These are phyloP conservation scores for Rhododendron ferrugineum DNA, from an alignment of 148 eudicot genomes.

Conservation along the genomic window DNA sequence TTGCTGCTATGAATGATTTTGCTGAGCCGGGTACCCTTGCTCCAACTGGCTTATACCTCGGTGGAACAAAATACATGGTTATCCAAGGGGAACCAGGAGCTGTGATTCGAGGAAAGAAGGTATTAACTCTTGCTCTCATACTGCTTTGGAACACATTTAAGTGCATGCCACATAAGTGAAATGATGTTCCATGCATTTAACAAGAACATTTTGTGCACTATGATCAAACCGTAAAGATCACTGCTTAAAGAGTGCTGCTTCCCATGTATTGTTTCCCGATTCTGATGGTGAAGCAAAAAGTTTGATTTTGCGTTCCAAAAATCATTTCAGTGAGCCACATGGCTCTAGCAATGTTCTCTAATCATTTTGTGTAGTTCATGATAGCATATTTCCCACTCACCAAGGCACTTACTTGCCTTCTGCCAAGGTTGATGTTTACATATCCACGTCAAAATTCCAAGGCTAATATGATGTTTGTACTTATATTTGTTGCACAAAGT, in stretches of 20 bases:
- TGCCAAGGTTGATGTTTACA: not conserved
- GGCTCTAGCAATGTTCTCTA: not conserved
- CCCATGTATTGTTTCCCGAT: not conserved
- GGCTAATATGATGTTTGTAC: not conserved
- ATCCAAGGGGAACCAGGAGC: slow-evolving; percentile 71
- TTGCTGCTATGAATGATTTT: slow-evolving; percentile 44
- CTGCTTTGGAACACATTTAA: not conserved
- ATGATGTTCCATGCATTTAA: not conserved
- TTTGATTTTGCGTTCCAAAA: not conserved
- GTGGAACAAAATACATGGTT: slow-evolving; percentile 69
- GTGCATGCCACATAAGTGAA: not conserved
- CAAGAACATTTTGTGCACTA: not conserved
- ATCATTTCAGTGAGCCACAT: not conserved
- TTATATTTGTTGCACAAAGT: not conserved
- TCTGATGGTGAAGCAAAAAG: not conserved
- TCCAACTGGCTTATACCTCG: slow-evolving; percentile 63
- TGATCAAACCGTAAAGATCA: not conserved
- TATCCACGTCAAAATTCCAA: not conserved
- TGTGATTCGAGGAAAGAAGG: slow-evolving; percentile 83
- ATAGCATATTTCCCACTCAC: not conserved
- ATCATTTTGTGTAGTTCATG: not conserved
- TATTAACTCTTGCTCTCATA: not conserved
- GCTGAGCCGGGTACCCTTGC: slow-evolving; percentile 58
- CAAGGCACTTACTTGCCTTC: not conserved
- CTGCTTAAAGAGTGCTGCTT: not conserved